Base-by-base conservation (phyloP, 139 green algal genomes). In the Micractinium sp. region DNA sequence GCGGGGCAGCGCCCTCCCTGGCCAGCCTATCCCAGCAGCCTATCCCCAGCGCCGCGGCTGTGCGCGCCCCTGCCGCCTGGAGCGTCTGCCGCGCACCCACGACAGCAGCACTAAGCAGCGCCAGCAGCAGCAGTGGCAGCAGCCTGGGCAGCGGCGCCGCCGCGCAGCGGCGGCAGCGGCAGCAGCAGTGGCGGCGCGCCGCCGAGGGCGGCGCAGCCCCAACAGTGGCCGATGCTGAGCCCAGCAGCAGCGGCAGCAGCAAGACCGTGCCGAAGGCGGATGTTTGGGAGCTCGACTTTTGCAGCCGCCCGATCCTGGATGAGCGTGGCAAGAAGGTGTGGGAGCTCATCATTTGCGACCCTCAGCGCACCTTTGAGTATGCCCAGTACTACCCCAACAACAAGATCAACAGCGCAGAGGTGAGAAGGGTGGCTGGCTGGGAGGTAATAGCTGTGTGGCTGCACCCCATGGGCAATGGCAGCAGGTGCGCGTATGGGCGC, bases 241-340 rank as follows among this genome's bases (percentile, higher is more conserved):
- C 80, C 31, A 38, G 66, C 82, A 87, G 63, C 82, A 39, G 13
- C 63, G 36, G 36, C 61, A 78, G 35, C 82, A 71, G 56, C 56
- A 79, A 89, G 16, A 69, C 15, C 38, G 87, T 89, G 85, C 90
- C 90, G 15, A 86, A 61, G 29, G 66, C 67, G 20, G 71, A 85
- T 13, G 89, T 93, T 2, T 99, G 97, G 97, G 96, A 99, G 87
- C 92, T 99, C 27, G 98, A 99, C 89, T 99, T 99, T 82, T 99
- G 96, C 91, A 99, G 96, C 4, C 93, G 98, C 14, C 98, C 98
- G 14, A 93, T 99, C 53, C 82, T 99, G 56, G 98, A 99, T 85
- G 97, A 98, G 83, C 92, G 97, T 4, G 96, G 96, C 73, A 99
- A 99, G 94, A 99, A 99, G 86, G 93, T 98, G n/a, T 99, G 98